Evolutionary conservation across 306 rosid genomes (phyloP).

Genomic region (Medicago truncatula): DNA sequence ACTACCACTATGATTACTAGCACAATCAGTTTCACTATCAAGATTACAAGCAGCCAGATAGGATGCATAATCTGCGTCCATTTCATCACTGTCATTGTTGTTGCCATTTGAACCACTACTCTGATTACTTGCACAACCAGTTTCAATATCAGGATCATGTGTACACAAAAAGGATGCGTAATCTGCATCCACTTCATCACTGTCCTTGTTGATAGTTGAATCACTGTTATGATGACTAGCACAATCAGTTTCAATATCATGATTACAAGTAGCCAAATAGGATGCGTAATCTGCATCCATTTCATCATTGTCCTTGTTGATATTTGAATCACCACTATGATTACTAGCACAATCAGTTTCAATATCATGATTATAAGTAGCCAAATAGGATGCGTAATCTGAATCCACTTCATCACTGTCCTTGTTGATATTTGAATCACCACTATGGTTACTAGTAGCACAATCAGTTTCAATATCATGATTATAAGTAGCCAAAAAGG

Average conservation of each 20-base stretch:
- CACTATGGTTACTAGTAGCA: neutral
- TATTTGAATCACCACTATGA: neutral
- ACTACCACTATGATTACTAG: neutral
- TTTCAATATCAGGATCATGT: neutral
- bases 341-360: neutral
- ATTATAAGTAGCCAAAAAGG: constrained; percentile 24
- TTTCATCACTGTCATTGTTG: neutral
- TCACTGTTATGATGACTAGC: neutral
- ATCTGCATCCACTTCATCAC: neutral
- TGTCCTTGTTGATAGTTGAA: neutral
- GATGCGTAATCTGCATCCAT: neutral
- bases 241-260: neutral
- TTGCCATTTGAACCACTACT: neutral
- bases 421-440: neutral
- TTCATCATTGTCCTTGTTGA: neutral
- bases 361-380: neutral
- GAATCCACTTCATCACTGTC: constrained; percentile 32
- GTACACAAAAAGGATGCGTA: neutral
- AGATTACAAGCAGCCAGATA: constrained; percentile 21
- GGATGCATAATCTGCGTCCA: constrained; percentile 44
- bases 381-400: constrained; percentile 42
- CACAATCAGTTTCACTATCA: neutral
- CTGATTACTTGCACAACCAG: neutral
- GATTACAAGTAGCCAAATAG: neutral
- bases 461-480: neutral